Evolutionary conservation across 2,329 filamentous ascomycete species (phyloP), one percentile per base, ranked within the genome.

Genomic region (Magnaporthiopsis incrustans): DNA sequence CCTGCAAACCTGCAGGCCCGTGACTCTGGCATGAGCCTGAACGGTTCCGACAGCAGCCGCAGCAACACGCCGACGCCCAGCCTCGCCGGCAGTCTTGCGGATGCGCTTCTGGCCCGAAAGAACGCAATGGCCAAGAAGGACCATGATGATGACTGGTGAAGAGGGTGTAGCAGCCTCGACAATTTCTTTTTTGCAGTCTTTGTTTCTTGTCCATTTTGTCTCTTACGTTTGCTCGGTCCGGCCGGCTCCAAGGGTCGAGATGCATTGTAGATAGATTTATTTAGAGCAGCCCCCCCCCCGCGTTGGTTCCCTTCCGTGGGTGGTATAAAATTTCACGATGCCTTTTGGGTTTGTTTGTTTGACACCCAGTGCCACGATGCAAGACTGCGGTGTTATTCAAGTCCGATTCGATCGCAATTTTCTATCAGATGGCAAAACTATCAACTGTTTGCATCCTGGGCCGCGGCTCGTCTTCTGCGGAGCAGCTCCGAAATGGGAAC

Each of bases 61-160:
- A 89, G 87, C 68, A 87, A 80, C 67, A 92, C 89, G 5, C 89
- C 89, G 4, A 92, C 85, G 53, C 85, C 88, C 18, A 90, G 88
- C 73, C 73, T 92, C 66, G 88, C 85, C 4, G 89, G 89, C 61
- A 90, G 89, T 59, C 77, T 95, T 69, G 91, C 91, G 2, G 90
- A 93, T 73, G 90, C 90, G n/a, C 77, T 95, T 70, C 79, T 90
- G 70, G 89, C 89, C 58, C 82, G 91, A 70, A 89, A 93, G 78
- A 87, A 85, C 68, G 89, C 89, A 7, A 91, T 92, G 88, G 86
- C 88, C 71, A 85, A 83, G 71, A 85, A 85, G 74, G 84, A 88
- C 26, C 86, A 89, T 25, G 87, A 90, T 60, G 88, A 89, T 68
- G 86, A 91, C 71, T 90, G 88, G 88, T 90, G 77, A 70, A 59